phyloP scores from a whole-genome alignment of 345 rosid genomes.

The Viola odorata region DNA sequence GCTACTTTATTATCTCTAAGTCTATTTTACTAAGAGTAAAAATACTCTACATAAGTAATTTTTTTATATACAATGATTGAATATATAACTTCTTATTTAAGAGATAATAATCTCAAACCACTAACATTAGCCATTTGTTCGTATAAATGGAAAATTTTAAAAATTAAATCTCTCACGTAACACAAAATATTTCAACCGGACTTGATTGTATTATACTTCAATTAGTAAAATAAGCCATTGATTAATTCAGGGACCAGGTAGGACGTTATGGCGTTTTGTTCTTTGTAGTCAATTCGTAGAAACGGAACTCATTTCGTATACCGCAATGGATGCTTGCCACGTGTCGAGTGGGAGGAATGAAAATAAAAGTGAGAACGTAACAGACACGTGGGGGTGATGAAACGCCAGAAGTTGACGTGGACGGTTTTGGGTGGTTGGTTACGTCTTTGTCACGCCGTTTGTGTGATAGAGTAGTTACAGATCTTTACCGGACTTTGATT shows the following conservation, averaged over 20 bases:
- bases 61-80: too few species aligned
- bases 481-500: constrained; percentile 5
- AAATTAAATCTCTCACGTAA: too few species aligned
- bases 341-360: neutral
- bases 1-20: too few species aligned
- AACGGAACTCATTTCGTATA: neutral
- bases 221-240: neutral
- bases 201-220: neutral
- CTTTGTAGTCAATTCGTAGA: neutral
- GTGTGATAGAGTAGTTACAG: constrained; percentile 28
- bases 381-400: constrained; percentile 2
- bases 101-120: too few species aligned
- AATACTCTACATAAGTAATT: too few species aligned
- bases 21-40: too few species aligned
- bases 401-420: constrained; percentile 1
- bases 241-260: neutral
- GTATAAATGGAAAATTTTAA: too few species aligned
- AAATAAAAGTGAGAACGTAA: too few species aligned
- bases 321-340: constrained; percentile 5
- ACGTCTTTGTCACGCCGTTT: constrained; percentile 32
- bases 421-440: constrained; percentile 14
- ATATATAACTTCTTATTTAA: too few species aligned
- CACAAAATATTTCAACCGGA: neutral
- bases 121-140: too few species aligned
- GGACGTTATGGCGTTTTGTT: neutral